Percentiles rank a stretch among this genome's conserved stretches.
phyloP scores from a whole-genome alignment of 495 filamentous ascomycete species.

The Penicillium diatomitis region DNA sequence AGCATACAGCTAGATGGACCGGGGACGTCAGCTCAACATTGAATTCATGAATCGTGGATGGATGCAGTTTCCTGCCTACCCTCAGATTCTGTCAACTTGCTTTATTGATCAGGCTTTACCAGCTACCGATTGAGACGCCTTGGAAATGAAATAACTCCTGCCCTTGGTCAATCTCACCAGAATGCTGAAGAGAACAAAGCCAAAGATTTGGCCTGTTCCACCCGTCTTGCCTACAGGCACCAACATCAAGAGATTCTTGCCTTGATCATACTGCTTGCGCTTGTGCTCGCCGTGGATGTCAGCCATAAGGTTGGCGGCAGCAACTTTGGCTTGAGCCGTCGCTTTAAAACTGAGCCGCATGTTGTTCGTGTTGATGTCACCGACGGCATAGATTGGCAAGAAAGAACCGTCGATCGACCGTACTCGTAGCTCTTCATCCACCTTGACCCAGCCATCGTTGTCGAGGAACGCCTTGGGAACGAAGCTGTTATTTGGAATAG shows the following conservation, averaged over 20 bases:
- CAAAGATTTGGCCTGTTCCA: constrained; percentile 44
- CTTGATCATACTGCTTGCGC: constrained; percentile 17
- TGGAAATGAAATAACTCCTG: constrained; percentile 27
- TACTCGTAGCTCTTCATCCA: constrained; percentile 48
- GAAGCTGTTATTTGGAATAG: constrained; percentile 52
- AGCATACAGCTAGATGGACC: no score
- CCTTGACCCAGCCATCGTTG: constrained; percentile 40
- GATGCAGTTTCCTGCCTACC: no score
- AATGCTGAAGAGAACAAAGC: constrained; percentile 30
- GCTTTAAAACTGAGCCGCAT: constrained; percentile 23
- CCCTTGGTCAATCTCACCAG: constrained; percentile 41
- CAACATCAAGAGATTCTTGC: constrained; percentile 21
- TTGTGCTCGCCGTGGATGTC: constrained; percentile 18
- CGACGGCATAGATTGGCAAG: constrained; percentile 26
- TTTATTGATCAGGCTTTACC: constrained; percentile 6
- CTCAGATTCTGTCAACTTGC: neutral
- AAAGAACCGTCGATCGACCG: constrained; percentile 10
- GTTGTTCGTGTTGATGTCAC: constrained; percentile 30
- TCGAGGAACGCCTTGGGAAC: constrained; percentile 43
- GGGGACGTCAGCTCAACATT: no score
- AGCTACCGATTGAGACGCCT: constrained; percentile 12
- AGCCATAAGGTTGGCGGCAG: constrained; percentile 24
- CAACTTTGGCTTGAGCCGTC: constrained; percentile 18
- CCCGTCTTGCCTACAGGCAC: constrained; percentile 36
- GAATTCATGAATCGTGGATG: no score